Conservation (phyloP, 2,329 filamentous ascomycete species). For the Arthrobotrys musiformis region DNA sequence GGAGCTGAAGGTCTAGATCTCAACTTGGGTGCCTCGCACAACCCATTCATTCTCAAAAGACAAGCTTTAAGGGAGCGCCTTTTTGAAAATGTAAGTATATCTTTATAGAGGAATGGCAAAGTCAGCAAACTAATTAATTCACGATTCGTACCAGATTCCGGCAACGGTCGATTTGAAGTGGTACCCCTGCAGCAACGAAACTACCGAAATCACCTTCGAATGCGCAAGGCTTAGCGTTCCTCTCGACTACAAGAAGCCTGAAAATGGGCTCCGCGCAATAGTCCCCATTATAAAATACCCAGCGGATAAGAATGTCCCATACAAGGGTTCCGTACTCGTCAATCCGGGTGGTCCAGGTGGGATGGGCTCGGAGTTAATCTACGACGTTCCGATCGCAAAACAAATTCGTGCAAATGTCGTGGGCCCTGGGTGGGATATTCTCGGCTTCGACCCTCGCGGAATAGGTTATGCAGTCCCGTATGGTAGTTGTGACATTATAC, state of each 20-base stretch:
- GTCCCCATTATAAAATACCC: constrained; percentile 33
- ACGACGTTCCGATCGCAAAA: constrained; percentile 36
- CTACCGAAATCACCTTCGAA: constrained; percentile 45
- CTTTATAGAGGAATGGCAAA: neutral
- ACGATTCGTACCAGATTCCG: constrained; percentile 61
- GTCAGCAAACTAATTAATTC: neutral
- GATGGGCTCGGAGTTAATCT: constrained; percentile 63
- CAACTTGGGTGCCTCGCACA: neutral
- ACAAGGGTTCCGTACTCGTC: constrained; percentile 62
- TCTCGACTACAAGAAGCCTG: constrained; percentile 65
- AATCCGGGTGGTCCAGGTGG: constrained; percentile 66
- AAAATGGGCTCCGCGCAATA: constrained; percentile 59
- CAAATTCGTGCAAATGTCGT: constrained; percentile 5
- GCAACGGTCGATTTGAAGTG: constrained; percentile 65
- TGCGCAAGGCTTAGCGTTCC: constrained; percentile 58
- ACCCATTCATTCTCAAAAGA: constrained; percentile 1
- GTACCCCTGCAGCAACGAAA: constrained; percentile 63
- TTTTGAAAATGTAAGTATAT: constrained; percentile 32
- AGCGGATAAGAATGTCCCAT: constrained; percentile 58
- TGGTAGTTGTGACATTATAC: constrained; percentile 20
- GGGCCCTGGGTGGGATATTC: constrained; percentile 43
- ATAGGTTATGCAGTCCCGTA: constrained; percentile 44
- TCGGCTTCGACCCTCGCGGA: constrained; percentile 42
- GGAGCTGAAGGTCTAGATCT: neutral
- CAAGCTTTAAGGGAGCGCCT: constrained; percentile 18